These are phyloP conservation scores for Wickerhamiella brachini DNA, from an alignment of 805 yeast genomes.

Conservation along the genomic window DNA sequence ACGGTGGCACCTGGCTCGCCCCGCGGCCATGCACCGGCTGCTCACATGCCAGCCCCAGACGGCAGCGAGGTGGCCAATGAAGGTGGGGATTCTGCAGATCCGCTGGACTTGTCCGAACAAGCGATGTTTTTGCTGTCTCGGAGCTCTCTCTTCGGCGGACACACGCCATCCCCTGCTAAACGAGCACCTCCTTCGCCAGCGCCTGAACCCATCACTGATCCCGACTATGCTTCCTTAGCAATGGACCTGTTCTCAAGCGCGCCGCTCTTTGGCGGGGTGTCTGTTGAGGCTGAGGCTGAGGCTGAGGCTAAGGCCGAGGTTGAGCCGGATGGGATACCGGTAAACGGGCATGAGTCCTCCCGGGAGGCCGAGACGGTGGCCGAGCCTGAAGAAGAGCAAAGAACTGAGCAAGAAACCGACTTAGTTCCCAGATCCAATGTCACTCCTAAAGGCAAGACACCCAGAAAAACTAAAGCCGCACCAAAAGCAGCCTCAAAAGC, in stretches of 20 bases:
- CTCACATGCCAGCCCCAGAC: neutral
- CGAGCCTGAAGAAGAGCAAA: no score
- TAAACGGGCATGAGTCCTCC: no score
- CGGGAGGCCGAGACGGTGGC: no score
- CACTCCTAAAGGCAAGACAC: neutral
- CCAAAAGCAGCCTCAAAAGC: neutral
- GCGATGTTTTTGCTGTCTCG: neutral
- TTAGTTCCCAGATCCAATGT: neutral
- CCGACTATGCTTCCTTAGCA: neutral
- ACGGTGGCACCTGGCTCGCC: constrained; percentile 6
- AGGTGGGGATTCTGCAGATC: neutral
- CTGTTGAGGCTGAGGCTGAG: neutral
- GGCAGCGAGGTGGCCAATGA: neutral
- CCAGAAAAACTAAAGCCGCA: neutral
- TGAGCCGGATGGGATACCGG: no score
- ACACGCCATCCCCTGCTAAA: neutral
- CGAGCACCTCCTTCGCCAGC: neutral
- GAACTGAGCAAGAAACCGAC: no score
- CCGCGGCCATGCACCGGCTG: neutral
- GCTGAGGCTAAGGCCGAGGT: no score
- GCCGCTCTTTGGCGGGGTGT: neutral
- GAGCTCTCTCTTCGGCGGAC: neutral
- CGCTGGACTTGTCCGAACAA: neutral
- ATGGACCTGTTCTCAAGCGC: neutral
- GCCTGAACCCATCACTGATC: neutral